Evolutionary conservation across 208 protist genomes (phyloP).

Genomic region (Herpetomonas samuelpessoai): DNA sequence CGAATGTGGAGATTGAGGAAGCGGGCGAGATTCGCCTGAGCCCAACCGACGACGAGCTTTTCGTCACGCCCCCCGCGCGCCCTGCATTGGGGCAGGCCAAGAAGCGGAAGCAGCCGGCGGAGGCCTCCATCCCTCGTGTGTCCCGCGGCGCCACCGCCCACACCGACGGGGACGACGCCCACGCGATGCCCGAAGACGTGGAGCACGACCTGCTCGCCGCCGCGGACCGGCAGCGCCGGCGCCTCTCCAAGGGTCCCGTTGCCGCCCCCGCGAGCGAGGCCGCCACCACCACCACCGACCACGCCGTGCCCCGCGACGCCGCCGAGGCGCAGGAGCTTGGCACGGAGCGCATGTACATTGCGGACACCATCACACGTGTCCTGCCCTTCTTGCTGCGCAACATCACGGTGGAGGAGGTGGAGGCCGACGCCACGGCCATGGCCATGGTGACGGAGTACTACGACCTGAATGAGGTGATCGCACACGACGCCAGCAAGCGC

Average conservation of each 20-base stretch:
- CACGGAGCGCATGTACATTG: constrained; percentile 23
- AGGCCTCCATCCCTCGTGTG: neutral
- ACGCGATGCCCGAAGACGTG: neutral
- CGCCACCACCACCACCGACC: neutral
- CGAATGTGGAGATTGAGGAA: constrained; percentile 12
- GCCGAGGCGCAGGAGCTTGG: constrained; percentile 25
- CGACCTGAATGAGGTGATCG: constrained; percentile 22
- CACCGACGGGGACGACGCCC: neutral
- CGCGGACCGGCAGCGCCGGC: neutral
- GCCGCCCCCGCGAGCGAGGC: neutral
- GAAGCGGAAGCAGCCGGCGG: neutral
- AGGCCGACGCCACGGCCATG: constrained; percentile 29
- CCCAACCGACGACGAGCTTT: constrained; percentile 8
- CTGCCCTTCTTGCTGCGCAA: constrained; percentile 8
- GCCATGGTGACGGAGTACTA: constrained; percentile 30
- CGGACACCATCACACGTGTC: constrained; percentile 1
- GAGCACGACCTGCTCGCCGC: neutral
- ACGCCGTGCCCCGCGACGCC: constrained; percentile 1
- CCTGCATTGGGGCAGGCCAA: neutral
- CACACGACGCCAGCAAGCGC: neutral
- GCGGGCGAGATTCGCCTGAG: constrained; percentile 14
- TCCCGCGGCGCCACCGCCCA: neutral
- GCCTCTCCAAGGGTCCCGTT: neutral
- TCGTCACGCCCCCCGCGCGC: neutral
- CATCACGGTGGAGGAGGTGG: constrained; percentile 35